phyloP scores from a whole-genome alignment of 2,329 filamentous ascomycete species.

The Botryosphaeria dothidea region DNA sequence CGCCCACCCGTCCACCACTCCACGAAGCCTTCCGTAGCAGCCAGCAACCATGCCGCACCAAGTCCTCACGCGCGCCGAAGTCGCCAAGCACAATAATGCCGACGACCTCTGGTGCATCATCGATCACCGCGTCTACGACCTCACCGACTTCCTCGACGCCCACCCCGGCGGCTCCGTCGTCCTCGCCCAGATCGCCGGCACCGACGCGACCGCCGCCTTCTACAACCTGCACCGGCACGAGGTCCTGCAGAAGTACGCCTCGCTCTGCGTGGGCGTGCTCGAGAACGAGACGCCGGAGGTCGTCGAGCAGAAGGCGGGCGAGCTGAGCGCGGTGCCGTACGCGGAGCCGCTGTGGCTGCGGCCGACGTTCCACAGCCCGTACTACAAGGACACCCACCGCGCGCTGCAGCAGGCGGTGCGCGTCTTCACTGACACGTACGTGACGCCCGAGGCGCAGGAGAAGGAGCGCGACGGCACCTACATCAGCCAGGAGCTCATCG shows the following conservation, averaged over 20 bases:
- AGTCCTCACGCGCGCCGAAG: slow-evolving; percentile 53
- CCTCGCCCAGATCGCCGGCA: slow-evolving; percentile 75
- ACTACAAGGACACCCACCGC: slow-evolving; percentile 75
- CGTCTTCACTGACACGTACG: slow-evolving; percentile 69
- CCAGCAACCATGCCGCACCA: slow-evolving; percentile 1
- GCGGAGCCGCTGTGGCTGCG: slow-evolving; percentile 83
- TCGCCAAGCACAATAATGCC: slow-evolving; percentile 73
- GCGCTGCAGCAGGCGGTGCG: slow-evolving; percentile 69
- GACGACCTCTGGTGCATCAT: slow-evolving; percentile 82
- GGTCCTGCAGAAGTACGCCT: slow-evolving; percentile 76
- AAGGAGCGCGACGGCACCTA: slow-evolving; percentile 73
- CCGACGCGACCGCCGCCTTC: slow-evolving; percentile 79
- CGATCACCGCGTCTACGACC: slow-evolving; percentile 84
- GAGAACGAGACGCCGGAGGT: slow-evolving; percentile 74
- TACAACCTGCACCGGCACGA: slow-evolving; percentile 93
- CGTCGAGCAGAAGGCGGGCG: slow-evolving; percentile 67
- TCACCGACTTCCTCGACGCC: slow-evolving; percentile 80
- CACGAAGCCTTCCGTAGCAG: background rate
- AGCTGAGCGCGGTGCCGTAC: slow-evolving; percentile 77
- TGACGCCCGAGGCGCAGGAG: slow-evolving; percentile 73
- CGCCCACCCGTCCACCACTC: background rate
- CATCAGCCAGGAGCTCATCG: slow-evolving; percentile 70
- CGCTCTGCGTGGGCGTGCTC: slow-evolving; percentile 72
- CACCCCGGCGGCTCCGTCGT: slow-evolving; percentile 83
- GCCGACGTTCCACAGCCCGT: slow-evolving; percentile 74